Percentiles rank a stretch among this genome's conserved stretches.
phyloP scores from a whole-genome alignment of 2,329 filamentous ascomycete genomes.

The Botrytis elliptica region DNA sequence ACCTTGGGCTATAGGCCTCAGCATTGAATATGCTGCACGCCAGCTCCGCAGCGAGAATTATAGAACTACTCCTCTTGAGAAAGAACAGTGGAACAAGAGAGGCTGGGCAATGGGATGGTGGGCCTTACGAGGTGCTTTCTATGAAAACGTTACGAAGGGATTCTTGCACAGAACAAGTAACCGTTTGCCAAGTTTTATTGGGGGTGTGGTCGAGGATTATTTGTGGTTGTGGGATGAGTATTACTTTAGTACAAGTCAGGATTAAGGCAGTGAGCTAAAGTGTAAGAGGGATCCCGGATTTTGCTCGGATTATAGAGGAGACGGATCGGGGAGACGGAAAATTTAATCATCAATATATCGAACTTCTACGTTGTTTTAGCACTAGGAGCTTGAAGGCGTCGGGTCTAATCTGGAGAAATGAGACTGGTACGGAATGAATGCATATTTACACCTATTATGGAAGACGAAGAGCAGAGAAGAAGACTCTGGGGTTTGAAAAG shows the following conservation, averaged over 20 bases:
- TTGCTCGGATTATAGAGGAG: too few species aligned
- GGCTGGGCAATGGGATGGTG: slow-evolving; percentile 95
- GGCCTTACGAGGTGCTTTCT: slow-evolving; percentile 94
- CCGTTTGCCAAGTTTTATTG: slow-evolving; percentile 63
- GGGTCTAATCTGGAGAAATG: background rate
- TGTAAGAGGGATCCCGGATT: background rate
- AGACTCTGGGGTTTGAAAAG: background rate
- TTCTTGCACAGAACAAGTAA: slow-evolving; percentile 57
- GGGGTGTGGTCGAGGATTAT: slow-evolving; percentile 89
- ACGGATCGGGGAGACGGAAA: background rate
- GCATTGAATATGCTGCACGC: slow-evolving; percentile 83
- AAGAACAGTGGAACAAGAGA: slow-evolving; percentile 83
- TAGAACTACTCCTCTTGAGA: slow-evolving; percentile 81
- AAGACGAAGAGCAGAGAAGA: slow-evolving; percentile 3
- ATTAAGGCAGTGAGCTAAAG: slow-evolving; percentile 23
- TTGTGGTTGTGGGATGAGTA: slow-evolving; percentile 98
- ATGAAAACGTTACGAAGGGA: slow-evolving; percentile 83
- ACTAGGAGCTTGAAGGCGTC: background rate
- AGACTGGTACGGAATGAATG: slow-evolving; percentile 1
- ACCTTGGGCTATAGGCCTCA: slow-evolving; percentile 85
- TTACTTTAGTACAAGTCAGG: slow-evolving; percentile 62
- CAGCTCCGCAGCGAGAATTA: slow-evolving; percentile 65
- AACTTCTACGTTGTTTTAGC: background rate
- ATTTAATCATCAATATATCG: background rate
- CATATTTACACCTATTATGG: background rate